Base-by-base conservation (phyloP, 1,284 basidiomycete species). In the Ganoderma meredithae region DNA sequence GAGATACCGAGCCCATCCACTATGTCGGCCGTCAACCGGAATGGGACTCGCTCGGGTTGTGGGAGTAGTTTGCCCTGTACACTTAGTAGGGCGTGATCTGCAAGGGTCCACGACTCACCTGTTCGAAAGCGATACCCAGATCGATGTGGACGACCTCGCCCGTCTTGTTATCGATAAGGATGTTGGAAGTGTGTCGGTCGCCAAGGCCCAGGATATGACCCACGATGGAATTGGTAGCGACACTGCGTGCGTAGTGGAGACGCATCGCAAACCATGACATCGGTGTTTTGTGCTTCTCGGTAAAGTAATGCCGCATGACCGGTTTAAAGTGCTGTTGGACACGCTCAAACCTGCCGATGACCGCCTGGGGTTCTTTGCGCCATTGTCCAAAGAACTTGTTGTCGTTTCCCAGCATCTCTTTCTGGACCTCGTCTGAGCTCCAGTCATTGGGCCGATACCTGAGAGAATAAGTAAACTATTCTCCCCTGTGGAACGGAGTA, bases 81-180 rank as follows among this genome's bases (percentile, higher is more conserved):
- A 10, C 1, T 60, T 25, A 60, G 58, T 40, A 12, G 39, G 58
- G 58, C 5, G 58, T 25, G 4, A 39, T 58, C n/a, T 33, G 58
- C 36, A 22, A 13, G 22, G 3, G 12, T 63, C 36, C 43, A 39
- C 10, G 6, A 74, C 86, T 75, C 68, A 94, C 95, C 83, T 96
- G 95, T 73, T 98, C 98, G 79, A 99, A 99, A 0, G 96, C 96
- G 65, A 99, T 95, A 1, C 97, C 97, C 40, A 99, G 86, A 80
- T 99, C 97, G 64, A 99, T 99, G 78, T 98, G 90, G 49, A 99
- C 93, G 62, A 97, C 85, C 78, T 99, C 96, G 27, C 97, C 97
- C 13, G 88, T 91, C 43, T 80, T 80, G 67, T 89, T 89, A 79
- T 99, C 96, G 66, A 99, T 84, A 56, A 99, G 84, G 73, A 99